These are phyloP conservation scores for Juncus effusus DNA, from an alignment of 176 grass and related monocot genomes.

Conservation along the genomic window DNA sequence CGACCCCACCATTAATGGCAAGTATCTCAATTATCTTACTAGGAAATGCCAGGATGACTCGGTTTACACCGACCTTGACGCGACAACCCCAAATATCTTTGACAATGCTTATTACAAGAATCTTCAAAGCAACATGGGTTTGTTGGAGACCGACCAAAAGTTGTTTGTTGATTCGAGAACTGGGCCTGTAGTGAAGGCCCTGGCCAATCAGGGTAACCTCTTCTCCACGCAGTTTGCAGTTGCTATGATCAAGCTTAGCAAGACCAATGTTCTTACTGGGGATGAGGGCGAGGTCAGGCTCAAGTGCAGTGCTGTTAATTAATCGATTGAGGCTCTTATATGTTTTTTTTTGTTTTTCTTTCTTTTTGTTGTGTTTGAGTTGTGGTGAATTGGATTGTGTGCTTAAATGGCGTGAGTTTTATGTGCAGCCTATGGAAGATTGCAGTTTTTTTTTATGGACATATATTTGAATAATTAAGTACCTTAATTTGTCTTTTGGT, in stretches of 20 bases:
- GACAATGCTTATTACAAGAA: conserved; percentile 66
- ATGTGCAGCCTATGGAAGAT: too few species aligned
- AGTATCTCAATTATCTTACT: conserved; percentile 51
- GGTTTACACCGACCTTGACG: conserved; percentile 57
- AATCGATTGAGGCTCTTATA: background rate
- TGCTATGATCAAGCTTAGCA: conserved; percentile 63
- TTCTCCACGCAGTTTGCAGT: conserved; percentile 53
- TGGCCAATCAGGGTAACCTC: conserved; percentile 14
- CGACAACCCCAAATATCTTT: conserved; percentile 56
- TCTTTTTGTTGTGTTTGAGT: conserved; percentile 16
- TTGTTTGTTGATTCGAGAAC: conserved; percentile 60
- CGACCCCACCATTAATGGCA: conserved; percentile 23
- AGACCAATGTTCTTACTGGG: conserved; percentile 53
- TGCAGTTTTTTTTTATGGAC: too few species aligned
- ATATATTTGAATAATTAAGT: too few species aligned
- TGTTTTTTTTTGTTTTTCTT: background rate
- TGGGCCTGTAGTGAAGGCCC: conserved; percentile 10
- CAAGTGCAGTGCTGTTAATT: conserved; percentile 65
- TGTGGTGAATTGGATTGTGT: background rate
- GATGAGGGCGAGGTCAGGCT: conserved; percentile 63
- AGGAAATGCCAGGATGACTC: conserved; percentile 49
- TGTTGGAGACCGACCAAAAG: conserved; percentile 55
- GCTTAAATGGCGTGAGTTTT: background rate
- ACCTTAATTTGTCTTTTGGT: too few species aligned
- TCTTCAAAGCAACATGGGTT: conserved; percentile 44